Evolutionary conservation across 176 grass and related monocot genomes (phyloP).

Genomic region (Saccharum officinarum): DNA sequence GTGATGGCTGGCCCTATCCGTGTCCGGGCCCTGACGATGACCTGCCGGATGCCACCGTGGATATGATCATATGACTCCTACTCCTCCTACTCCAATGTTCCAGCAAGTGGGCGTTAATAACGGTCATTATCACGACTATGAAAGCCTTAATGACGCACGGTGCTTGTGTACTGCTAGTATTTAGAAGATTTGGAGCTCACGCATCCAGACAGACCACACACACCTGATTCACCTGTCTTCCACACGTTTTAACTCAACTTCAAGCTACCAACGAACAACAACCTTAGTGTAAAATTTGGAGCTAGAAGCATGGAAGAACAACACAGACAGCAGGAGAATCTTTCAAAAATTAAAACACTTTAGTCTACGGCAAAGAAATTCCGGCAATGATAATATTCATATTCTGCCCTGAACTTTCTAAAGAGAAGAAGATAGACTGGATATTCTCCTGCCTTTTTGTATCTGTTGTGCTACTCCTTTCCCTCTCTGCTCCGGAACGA

Average conservation of each 20-base stretch:
- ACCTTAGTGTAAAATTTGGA: background rate
- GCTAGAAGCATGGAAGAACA: background rate
- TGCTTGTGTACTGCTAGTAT: background rate
- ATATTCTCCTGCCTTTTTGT: conserved; percentile 20
- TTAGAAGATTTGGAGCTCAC: background rate
- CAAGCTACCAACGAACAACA: background rate
- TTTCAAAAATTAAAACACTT: background rate
- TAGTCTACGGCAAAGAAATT: background rate
- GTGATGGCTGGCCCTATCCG: background rate
- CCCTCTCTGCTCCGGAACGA: background rate
- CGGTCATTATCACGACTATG: background rate
- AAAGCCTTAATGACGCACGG: background rate
- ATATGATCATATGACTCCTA: no score
- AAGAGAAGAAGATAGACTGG: background rate
- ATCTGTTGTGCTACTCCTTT: background rate
- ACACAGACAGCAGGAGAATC: background rate
- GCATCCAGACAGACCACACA: background rate
- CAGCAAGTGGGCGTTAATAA: background rate
- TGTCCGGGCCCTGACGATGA: background rate
- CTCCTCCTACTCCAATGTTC: background rate
- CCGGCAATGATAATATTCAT: background rate
- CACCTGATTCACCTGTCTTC: background rate
- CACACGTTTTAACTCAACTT: background rate
- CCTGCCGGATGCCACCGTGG: background rate
- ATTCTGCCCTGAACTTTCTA: background rate